A percentile compares a stretch with the other conserved stretches of the same genome.
Conservation (phyloP, 805 yeast species). For the Maudiozyma barnettii region DNA sequence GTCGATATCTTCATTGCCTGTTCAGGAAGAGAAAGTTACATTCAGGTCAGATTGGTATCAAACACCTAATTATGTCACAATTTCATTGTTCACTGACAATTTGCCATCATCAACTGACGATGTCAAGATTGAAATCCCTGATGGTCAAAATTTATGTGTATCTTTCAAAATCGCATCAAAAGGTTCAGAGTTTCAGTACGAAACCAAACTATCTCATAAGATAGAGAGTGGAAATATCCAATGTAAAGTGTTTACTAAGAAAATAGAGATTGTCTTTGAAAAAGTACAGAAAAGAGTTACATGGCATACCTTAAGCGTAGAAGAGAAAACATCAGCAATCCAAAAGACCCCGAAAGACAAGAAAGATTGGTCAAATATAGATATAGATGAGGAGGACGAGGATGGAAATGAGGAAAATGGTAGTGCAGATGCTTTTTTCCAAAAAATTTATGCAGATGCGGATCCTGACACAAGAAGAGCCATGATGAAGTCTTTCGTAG, state of each 20-base stretch:
- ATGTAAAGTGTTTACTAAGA: conserved; percentile 51
- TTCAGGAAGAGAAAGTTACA: conserved; percentile 16
- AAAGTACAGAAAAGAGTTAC: conserved; percentile 30
- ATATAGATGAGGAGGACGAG: conserved; percentile 35
- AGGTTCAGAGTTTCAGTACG: conserved; percentile 48
- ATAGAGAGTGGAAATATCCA: conserved; percentile 35
- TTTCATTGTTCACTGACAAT: conserved; percentile 63
- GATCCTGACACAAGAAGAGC: conserved; percentile 86
- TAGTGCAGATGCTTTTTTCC: conserved; percentile 62
- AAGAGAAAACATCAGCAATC: background rate
- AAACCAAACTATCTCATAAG: conserved; percentile 25
- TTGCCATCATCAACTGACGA: conserved; percentile 38
- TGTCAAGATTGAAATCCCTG: conserved; percentile 33
- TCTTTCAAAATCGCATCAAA: conserved; percentile 16
- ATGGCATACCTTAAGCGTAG: conserved; percentile 42
- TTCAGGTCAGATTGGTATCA: conserved; percentile 67
- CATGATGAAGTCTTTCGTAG: conserved; percentile 93
- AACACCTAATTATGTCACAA: conserved; percentile 41
- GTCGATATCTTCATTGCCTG: too few relatives aligned
- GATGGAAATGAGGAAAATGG: conserved; percentile 38
- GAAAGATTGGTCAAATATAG: conserved; percentile 56
- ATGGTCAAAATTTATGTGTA: conserved; percentile 26
- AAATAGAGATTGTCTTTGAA: conserved; percentile 56
- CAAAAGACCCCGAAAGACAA: conserved; percentile 64
- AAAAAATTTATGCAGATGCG: conserved; percentile 61